Base-by-base conservation (phyloP, 805 yeast genomes). In the Cyberlindnera veronae region DNA sequence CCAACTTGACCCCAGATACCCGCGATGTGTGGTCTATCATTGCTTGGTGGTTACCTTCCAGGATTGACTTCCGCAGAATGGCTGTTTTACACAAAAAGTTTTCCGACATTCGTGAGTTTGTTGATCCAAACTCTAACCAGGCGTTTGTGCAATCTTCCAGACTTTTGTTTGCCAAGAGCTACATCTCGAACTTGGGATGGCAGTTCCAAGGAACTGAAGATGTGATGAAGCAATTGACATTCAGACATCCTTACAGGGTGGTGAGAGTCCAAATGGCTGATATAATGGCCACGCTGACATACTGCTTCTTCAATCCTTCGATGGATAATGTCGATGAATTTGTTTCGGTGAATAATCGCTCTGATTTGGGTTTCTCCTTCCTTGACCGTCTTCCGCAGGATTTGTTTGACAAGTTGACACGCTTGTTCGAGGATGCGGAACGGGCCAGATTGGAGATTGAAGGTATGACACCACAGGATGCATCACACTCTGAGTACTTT, bases 1-100 rank as follows among this genome's bases (percentile, higher is more conserved):
- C 70, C 24, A 86, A 81, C 33, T 60, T 91, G 40, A 75, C 86
- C 1, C 95, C 88, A 3, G 93, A 89, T 23, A 82, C 81, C 3
- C 62, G 72, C 28, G 74, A 71, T 15, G 77, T 84, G 29, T 93
- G 97, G 97, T 69, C 71, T 26, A 73, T 87, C 0, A 74, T 86
- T 36, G 68, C 82, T 4, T 81, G 87, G 82, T 83, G 88, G 84
- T 54, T 79, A 2, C 84, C 88, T 0, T 60, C 77, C 0, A 81
- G 76, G 49, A 67, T 79, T 28, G 95, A 86, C 58, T 49, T 71
- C 35, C 74, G 96, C 55, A 72, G 96, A 42, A 72, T 76, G 39
- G 79, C 81, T 12, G 68, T 71, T 11, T 70, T 17, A 56, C 64
- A 22, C 62, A 65, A 72, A 15, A 61, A 70, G 21, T 70, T 81